These are phyloP conservation scores for Fusarium subtropicale DNA, from an alignment of 2,329 filamentous ascomycete genomes.

Conservation along the genomic window DNA sequence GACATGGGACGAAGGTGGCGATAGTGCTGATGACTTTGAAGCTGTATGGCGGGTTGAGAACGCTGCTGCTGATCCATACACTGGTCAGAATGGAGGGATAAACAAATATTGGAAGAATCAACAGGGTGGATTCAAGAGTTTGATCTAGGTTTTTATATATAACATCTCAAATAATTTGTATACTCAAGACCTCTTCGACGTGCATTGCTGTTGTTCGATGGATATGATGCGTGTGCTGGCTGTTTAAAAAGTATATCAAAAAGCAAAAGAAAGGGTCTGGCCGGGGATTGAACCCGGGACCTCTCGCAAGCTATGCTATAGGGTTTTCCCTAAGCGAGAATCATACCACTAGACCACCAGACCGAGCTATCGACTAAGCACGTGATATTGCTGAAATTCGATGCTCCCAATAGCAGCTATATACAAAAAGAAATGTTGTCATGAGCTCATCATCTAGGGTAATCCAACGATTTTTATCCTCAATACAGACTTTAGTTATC, in stretches of 20 bases:
- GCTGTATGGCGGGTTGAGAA: slow-evolving; percentile 3
- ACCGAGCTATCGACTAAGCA: slow-evolving; percentile 40
- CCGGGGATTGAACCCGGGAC: slow-evolving; percentile 61
- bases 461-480: too few relatives aligned
- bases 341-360: slow-evolving; percentile 75
- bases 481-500: too few relatives aligned
- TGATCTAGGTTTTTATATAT: not conserved
- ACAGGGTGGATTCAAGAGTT: accelerated
- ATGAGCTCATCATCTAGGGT: too few relatives aligned
- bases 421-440: too few relatives aligned
- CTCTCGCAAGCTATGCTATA: slow-evolving; percentile 55
- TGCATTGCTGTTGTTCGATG: too few relatives aligned
- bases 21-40: slow-evolving; percentile 6
- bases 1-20: slow-evolving; percentile 25
- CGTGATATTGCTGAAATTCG: not conserved
- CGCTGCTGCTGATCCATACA: slow-evolving; percentile 2
- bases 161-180: not conserved
- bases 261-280: slow-evolving; percentile 53
- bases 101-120: slow-evolving; percentile 6
- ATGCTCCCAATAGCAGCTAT: accelerated
- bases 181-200: too few relatives aligned
- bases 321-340: slow-evolving; percentile 73
- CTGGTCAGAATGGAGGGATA: not conserved
- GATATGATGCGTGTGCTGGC: too few relatives aligned
- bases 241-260: not conserved